These are phyloP conservation scores for Fusarium begoniae DNA, from an alignment of 2,329 filamentous ascomycete genomes.

Conservation along the genomic window DNA sequence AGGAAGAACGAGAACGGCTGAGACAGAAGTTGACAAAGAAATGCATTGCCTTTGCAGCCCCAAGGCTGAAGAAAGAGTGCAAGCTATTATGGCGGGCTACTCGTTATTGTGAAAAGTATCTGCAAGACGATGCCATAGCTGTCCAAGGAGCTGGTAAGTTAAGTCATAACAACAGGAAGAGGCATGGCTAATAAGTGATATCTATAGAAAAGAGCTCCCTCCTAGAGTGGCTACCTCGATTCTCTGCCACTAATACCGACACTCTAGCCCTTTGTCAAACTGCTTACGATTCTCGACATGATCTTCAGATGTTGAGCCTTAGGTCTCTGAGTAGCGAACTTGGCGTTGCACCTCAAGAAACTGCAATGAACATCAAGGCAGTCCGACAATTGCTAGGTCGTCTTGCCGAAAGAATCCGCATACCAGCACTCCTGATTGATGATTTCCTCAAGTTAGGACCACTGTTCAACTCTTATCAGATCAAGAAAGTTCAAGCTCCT, in stretches of 20 bases:
- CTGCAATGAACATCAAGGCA: slow-evolving; percentile 35
- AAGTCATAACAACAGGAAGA: not conserved
- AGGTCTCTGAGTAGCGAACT: slow-evolving; percentile 14
- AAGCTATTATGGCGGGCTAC: slow-evolving; percentile 22
- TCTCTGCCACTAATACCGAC: not conserved
- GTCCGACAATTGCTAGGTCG: slow-evolving; percentile 56
- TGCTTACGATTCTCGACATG: slow-evolving; percentile 27
- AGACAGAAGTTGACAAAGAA: not conserved
- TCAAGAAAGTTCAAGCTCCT: slow-evolving; percentile 35
- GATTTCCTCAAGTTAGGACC: slow-evolving; percentile 43
- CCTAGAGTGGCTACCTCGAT: slow-evolving; percentile 18
- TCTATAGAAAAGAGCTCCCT: not conserved
- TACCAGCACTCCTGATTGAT: slow-evolving; percentile 49
- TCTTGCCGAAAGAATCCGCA: slow-evolving; percentile 54
- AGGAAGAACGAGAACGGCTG: not conserved
- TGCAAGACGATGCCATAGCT: not conserved
- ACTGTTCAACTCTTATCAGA: slow-evolving; percentile 46
- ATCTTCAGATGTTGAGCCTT: slow-evolving; percentile 29
- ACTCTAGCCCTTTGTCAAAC: slow-evolving; percentile 3
- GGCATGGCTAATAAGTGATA: not conserved
- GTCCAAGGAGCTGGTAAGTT: slow-evolving; percentile 8
- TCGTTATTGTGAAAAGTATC: slow-evolving; percentile 17
- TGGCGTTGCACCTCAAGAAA: not conserved
- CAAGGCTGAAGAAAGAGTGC: slow-evolving; percentile 38
- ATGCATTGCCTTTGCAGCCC: slow-evolving; percentile 28